Conservation (phyloP, 306 rosid genomes). For the Casuarina cunninghamiana region DNA sequence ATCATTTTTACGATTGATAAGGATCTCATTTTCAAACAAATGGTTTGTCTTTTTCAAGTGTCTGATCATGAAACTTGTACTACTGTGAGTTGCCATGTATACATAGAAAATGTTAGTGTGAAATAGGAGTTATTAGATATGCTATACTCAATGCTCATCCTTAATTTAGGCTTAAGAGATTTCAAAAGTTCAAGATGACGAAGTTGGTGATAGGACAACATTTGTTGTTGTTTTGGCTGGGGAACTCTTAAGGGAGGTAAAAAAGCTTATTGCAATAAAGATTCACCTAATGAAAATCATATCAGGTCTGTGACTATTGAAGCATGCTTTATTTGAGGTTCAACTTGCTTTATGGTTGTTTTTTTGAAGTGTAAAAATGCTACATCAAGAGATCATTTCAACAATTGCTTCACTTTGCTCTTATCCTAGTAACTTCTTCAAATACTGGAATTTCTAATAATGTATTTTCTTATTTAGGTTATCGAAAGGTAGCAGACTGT, state of each 20-base stretch:
- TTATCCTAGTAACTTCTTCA: not conserved
- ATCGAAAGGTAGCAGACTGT: conserved; percentile 93
- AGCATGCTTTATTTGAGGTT: not conserved
- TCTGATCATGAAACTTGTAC: not conserved
- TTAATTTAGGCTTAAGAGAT: conserved; percentile 65
- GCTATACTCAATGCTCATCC: conserved; percentile 28
- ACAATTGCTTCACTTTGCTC: not conserved
- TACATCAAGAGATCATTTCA: not conserved
- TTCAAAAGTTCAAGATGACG: conserved; percentile 99
- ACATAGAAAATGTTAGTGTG: not conserved
- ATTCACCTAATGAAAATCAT: conserved; percentile 98
- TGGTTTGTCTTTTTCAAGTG: not conserved
- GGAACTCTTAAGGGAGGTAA: conserved; percentile 91
- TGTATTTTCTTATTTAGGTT: conserved; percentile 52
- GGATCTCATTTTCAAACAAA: not conserved
- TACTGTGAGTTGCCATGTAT: not conserved
- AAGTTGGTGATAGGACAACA: conserved; percentile 98
- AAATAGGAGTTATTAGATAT: not conserved
- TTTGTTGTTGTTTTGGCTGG: conserved; percentile 99
- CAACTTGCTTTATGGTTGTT: not conserved
- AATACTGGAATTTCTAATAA: conserved; percentile 14
- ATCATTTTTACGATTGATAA: not conserved
- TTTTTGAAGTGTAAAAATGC: not conserved
- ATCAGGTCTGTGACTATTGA: conserved; percentile 54
- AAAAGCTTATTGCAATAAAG: conserved; percentile 84